Conservation (phyloP, 2,329 filamentous ascomycete species). For the Epichloe bromicola region DNA sequence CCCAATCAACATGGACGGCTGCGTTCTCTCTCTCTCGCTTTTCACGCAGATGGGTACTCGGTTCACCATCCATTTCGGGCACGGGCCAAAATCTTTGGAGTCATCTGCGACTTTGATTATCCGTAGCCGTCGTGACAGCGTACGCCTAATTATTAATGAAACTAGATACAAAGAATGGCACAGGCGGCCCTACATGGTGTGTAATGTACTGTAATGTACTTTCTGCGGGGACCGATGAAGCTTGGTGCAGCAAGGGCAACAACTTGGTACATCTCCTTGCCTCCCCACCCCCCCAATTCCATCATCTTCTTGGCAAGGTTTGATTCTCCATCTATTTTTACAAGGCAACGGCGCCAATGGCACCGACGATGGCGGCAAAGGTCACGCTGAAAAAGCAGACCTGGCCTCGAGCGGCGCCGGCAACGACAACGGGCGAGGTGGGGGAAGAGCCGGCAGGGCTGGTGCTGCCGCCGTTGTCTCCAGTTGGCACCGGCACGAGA, state of each 20-base stretch:
- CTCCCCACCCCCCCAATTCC: not conserved
- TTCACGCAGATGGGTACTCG: too few relatives aligned
- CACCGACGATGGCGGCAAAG: not conserved
- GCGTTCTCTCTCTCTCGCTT: too few relatives aligned
- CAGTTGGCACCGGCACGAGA: not conserved
- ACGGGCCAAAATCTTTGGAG: too few relatives aligned
- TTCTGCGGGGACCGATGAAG: not conserved
- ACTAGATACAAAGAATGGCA: not conserved
- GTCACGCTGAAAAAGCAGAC: not conserved
- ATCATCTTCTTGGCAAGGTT: not conserved
- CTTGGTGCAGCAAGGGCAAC: not conserved
- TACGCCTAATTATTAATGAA: not conserved
- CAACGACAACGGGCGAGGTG: not conserved
- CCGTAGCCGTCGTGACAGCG: too few relatives aligned
- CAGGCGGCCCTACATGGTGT: not conserved
- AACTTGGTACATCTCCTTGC: not conserved
- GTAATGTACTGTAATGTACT: not conserved
- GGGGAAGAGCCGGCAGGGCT: not conserved
- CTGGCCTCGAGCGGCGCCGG: not conserved
- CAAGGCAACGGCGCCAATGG: not conserved
- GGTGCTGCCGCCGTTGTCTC: not conserved
- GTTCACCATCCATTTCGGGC: too few relatives aligned
- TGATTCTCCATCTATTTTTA: not conserved
- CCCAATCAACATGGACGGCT: too few relatives aligned
- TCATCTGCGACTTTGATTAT: too few relatives aligned